phyloP scores from a whole-genome alignment of 257 asterid species.

The Striga asiatica region DNA sequence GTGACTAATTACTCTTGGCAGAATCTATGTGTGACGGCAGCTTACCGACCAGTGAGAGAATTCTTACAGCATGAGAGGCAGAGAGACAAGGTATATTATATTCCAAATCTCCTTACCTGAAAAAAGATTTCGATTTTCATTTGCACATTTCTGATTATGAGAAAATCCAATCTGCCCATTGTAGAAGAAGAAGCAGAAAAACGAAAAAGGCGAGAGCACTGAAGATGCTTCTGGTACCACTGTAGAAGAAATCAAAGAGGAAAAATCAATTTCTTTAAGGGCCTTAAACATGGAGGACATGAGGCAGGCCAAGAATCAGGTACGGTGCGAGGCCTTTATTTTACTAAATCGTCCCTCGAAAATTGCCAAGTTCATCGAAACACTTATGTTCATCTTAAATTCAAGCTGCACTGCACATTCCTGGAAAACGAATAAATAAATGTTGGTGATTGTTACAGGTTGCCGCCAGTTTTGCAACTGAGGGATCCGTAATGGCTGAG shows the following conservation, averaged over 20 bases:
- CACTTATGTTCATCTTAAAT: too few species aligned
- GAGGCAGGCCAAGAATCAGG: slow-evolving; percentile 74
- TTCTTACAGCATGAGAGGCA: slow-evolving; percentile 59
- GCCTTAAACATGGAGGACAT: slow-evolving; percentile 71
- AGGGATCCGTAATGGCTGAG: slow-evolving; percentile 55
- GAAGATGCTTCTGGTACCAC: slow-evolving; percentile 11
- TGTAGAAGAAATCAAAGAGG: slow-evolving; percentile 21
- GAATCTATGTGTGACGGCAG: slow-evolving; percentile 85
- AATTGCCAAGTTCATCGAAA: not conserved
- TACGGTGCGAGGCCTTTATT: slow-evolving; percentile 3
- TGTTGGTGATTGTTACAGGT: slow-evolving; percentile 45
- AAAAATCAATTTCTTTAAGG: slow-evolving; percentile 50
- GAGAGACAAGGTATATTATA: slow-evolving; percentile 43
- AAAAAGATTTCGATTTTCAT: too few species aligned
- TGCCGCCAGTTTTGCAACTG: slow-evolving; percentile 72
- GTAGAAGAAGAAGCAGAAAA: too few species aligned
- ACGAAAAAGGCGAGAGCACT: too few species aligned
- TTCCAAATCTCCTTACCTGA: too few species aligned
- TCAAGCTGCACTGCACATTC: too few species aligned
- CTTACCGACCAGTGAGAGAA: slow-evolving; percentile 86
- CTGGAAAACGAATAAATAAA: too few species aligned
- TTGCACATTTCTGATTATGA: too few species aligned
- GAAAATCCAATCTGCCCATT: too few species aligned
- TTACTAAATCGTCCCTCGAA: not conserved
- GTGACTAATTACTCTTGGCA: slow-evolving; percentile 12